Base-by-base conservation (phyloP, 2,329 filamentous ascomycete species). In the Fusarium transvaalense region DNA sequence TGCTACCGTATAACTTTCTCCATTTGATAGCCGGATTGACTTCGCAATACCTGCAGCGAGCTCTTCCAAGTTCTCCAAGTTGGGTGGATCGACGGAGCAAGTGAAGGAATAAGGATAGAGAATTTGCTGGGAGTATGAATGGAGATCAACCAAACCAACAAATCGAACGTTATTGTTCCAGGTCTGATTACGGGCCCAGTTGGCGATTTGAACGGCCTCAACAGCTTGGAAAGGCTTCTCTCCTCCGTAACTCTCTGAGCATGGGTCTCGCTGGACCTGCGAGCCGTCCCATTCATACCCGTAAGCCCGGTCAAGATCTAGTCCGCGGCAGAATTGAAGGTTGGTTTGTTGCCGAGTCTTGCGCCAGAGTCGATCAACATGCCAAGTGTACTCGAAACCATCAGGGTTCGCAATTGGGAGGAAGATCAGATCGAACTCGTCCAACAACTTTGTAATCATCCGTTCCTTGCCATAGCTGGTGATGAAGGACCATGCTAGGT, bases 81-180 rank as follows among this genome's bases (percentile, higher is more conserved):
- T 94, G 0, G 95, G 94, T 14, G 96, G 95, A 29, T 89, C 83
- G 7, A 87, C 84, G 8, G 84, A 82, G 82, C 96, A 99, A 14
- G 92, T 92, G 80, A 93, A 97, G 7, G 92, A 90, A 77, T 94
- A 98, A 0, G 96, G 96, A 76, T 96, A 97, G 10, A 98, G 85
- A 23, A 99, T 91, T 79, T 97, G 92, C 80, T 99, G 94, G 1
- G 93, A 97, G 78, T 98, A 99, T 3, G 93, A 95, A 79, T 99
- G 96, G 27, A 98, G 84, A 77, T 99, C 96, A 43, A 98, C 77
- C 68, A 97, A 91, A 5, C 91, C 93, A n/a, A 94, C 87, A 71
- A 98, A 93, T 17, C 91, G 85, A 52, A 90, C 89, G 57, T 91
- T 89, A 76, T 91, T 89, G 76, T 91, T 88, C 69, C 88, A 83